Evolutionary conservation across 2,329 filamentous ascomycete species (phyloP), one percentile per base, ranked within the genome.

Genomic region (Lachnellula cervina): DNA sequence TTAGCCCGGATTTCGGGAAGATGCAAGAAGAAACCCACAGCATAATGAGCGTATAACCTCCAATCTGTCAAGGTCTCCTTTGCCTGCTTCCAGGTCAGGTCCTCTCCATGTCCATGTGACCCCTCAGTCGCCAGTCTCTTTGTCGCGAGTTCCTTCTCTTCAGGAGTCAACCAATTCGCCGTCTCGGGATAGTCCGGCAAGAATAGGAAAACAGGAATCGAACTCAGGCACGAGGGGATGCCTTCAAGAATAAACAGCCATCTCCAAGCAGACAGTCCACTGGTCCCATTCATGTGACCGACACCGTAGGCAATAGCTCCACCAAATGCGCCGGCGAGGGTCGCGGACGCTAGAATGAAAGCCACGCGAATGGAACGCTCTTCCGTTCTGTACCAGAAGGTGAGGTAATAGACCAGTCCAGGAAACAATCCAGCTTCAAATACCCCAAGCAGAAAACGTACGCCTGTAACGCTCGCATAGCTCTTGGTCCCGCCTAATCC

Each of bases 41-140:
- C 68, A 60, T 80, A 80, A 61, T 81, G 78, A 4, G 74, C 74
- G 66, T 79, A 81, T 47, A 81, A 66, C 19, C 78, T 69, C 73
- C 76, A 78, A 51, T 80, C 77, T 0, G 70, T 72, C 17, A 81
- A 66, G 0, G 77, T 77, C 1, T 67, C 71, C 59, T 76, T 77
- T 0, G 76, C 75, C 35, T 79, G 73, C 2, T 60, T 61, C 75
- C 74, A 78, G 65, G 67, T 82, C 68, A 79, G 75, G 21, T 73
- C 71, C 34, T 68, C 65, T 47, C 69, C 71, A 40, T 70, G 60
- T 1, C 71, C 70, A 53, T 73, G 71, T 19, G 69, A 73, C 13
- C 74, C 77, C 57, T 78, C 76, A 2, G 70, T 63, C 11, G 65
- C 64, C 48, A 80, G 65, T 7, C 77, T 67, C 28, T 71, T 69